Percentiles rank a stretch among this genome's conserved stretches.
These are phyloP conservation scores for Kuraishia capsulata DNA, from an alignment of 805 yeast genomes.

Conservation along the genomic window DNA sequence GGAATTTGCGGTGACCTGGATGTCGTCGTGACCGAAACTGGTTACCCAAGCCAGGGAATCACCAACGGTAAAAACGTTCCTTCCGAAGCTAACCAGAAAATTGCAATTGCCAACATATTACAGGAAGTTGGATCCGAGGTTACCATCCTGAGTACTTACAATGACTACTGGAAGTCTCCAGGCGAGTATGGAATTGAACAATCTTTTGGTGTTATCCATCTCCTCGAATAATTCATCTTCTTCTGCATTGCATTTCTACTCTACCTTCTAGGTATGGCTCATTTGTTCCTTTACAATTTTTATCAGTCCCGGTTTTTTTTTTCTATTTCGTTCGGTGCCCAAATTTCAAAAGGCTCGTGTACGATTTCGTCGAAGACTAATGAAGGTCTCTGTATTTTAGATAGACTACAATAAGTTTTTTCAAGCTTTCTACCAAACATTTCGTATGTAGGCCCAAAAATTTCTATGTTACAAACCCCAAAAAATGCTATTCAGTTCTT, in stretches of 20 bases:
- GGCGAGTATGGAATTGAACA: slow-evolving; percentile 84
- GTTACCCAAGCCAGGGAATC: slow-evolving; percentile 73
- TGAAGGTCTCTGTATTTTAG: background rate
- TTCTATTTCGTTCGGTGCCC: background rate
- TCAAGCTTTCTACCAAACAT: too few species aligned
- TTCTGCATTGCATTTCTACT: background rate
- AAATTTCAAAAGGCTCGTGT: background rate
- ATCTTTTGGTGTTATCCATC: slow-evolving; percentile 55
- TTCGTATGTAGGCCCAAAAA: too few species aligned
- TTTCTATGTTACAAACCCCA: too few species aligned
- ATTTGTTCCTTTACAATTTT: slow-evolving; percentile 1
- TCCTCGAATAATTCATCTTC: background rate
- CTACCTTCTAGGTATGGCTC: background rate
- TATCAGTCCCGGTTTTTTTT: background rate
- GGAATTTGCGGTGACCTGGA: slow-evolving; percentile 45
- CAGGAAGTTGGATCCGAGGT: slow-evolving; percentile 47
- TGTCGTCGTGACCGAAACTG: slow-evolving; percentile 74
- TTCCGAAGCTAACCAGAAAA: slow-evolving; percentile 53
- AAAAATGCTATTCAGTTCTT: too few species aligned
- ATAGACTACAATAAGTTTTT: too few species aligned
- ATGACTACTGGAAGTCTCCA: slow-evolving; percentile 83
- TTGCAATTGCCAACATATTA: slow-evolving; percentile 59
- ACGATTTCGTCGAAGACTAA: background rate
- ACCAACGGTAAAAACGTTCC: slow-evolving; percentile 73
- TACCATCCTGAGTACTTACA: slow-evolving; percentile 68